These are phyloP conservation scores for Medicago truncatula DNA, from an alignment of 306 rosid genomes.

Conservation along the genomic window MtrunA17r5.0-ANR NC_053044.1:1231501-1232000, in stretches of 20 bases:
- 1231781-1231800: neutral
- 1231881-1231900: slow-evolving; percentile 36
- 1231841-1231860: slow-evolving; percentile 48
- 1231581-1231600: slow-evolving; percentile 26
- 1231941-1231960: slow-evolving; percentile 15
- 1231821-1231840: slow-evolving; percentile 23
- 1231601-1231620: neutral
- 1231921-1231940: slow-evolving; percentile 42
- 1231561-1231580: slow-evolving; percentile 61
- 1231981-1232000: slow-evolving; percentile 32
- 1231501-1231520: slow-evolving; percentile 55
- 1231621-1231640: slow-evolving; percentile 5
- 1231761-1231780: neutral
- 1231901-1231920: slow-evolving; percentile 26
- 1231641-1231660: neutral
- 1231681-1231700: slow-evolving; percentile 55
- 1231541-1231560: slow-evolving; percentile 74
- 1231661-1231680: slow-evolving; percentile 2
- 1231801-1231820: slow-evolving; percentile 31
- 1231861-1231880: slow-evolving; percentile 32
- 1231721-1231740: slow-evolving; percentile 50
- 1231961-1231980: neutral
- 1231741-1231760: slow-evolving; percentile 34
- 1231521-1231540: slow-evolving; percentile 67
- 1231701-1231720: slow-evolving; percentile 48